Percentiles rank a stretch among this genome's conserved stretches.
Conservation (phyloP, 2,329 filamentous ascomycete genomes). For the Penicillium sp. region DNA sequence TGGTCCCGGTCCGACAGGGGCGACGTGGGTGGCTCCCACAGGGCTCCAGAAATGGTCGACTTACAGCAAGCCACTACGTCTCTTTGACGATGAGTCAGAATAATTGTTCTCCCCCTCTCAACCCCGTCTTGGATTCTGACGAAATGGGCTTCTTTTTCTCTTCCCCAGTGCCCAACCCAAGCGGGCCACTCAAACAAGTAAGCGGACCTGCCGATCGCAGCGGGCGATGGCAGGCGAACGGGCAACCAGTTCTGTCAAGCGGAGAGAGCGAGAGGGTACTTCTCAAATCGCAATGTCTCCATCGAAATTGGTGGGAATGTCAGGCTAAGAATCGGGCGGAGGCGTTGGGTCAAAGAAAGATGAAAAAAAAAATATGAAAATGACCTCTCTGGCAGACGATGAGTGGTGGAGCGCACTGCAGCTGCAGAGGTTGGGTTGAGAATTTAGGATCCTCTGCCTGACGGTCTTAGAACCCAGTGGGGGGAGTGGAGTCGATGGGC, state of each 20-base stretch:
- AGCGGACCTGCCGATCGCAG: constrained; percentile 32
- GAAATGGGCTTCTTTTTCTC: constrained; percentile 2
- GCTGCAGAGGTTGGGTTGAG: constrained; percentile 26
- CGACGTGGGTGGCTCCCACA: constrained; percentile 20
- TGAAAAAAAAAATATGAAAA: constrained; percentile 6
- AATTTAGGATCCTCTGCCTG: constrained; percentile 21
- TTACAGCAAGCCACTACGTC: constrained; percentile 25
- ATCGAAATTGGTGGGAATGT: constrained; percentile 31
- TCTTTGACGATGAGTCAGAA: constrained; percentile 15
- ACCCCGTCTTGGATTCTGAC: constrained; percentile 5
- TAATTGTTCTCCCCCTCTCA: constrained; percentile 14
- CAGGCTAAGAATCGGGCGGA: constrained; percentile 20
- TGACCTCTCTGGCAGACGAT: constrained; percentile 12
- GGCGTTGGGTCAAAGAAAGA: constrained; percentile 14
- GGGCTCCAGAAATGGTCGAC: constrained; percentile 14
- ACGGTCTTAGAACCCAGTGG: constrained; percentile 25
- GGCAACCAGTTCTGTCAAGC: constrained; percentile 30
- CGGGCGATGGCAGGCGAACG: constrained; percentile 28
- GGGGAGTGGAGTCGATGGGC: constrained; percentile 17
- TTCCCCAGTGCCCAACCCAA: constrained; percentile 18
- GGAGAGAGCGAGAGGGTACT: constrained; percentile 27
- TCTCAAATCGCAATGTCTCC: constrained; percentile 35
- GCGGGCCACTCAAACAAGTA: constrained; percentile 19
- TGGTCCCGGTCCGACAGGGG: constrained; percentile 20
- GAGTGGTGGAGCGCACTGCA: constrained; percentile 24